These are phyloP conservation scores for Verticillium alfalfae DNA, from an alignment of 2,329 filamentous ascomycete species.

Conservation along the genomic window DNA sequence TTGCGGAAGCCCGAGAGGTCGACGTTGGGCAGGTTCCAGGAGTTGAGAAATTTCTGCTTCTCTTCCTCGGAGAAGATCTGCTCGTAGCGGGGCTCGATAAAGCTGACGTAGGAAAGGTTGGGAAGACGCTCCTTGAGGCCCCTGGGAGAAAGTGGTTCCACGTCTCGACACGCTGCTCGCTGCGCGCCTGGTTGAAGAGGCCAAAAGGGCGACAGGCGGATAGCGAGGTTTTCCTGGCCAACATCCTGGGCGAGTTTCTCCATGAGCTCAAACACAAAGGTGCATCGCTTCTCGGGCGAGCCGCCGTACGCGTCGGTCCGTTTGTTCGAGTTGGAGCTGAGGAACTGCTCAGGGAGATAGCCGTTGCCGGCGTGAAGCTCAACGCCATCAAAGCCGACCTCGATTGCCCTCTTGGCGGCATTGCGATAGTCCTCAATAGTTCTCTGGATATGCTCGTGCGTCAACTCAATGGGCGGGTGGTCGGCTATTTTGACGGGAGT, in stretches of 20 bases:
- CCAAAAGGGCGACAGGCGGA: constrained; percentile 42
- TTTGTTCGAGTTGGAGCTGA: constrained; percentile 27
- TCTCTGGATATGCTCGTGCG: constrained; percentile 32
- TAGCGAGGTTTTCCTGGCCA: constrained; percentile 37
- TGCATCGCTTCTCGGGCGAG: constrained; percentile 25
- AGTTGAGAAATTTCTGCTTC: constrained; percentile 41
- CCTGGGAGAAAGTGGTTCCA: constrained; percentile 41
- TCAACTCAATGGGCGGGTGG: constrained; percentile 22
- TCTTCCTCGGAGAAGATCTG: constrained; percentile 42
- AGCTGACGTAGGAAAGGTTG: constrained; percentile 46
- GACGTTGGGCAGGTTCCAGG: constrained; percentile 39
- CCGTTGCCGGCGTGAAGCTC: constrained; percentile 34
- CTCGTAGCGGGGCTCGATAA: constrained; percentile 50
- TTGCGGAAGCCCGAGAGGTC: constrained; percentile 40
- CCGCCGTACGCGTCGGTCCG: constrained; percentile 30
- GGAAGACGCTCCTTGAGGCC: constrained; percentile 38
- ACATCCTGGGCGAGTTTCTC: constrained; percentile 32
- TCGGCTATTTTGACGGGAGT: constrained; percentile 32
- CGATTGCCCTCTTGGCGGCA: constrained; percentile 38
- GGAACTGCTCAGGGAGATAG: constrained; percentile 33
- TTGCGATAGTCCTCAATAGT: constrained; percentile 21
- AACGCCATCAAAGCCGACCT: constrained; percentile 43
- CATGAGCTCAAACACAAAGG: constrained; percentile 52
- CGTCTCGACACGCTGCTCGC: constrained; percentile 45
- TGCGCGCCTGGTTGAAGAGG: constrained; percentile 44